These are phyloP conservation scores for Boletus tylopilopsis DNA, from an alignment of 768 basidiomycete genomes.

Conservation along the genomic window DNA sequence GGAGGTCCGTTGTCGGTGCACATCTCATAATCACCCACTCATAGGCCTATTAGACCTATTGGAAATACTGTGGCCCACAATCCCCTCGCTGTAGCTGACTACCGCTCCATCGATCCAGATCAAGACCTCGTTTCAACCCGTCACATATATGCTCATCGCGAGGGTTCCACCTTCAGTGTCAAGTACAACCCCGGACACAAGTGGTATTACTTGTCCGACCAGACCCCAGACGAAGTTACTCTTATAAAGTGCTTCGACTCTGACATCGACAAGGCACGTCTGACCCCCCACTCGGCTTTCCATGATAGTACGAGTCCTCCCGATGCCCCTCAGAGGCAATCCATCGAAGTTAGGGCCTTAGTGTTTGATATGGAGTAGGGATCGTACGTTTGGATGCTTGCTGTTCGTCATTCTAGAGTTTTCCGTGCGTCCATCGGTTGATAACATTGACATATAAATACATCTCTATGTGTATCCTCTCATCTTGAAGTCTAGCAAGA, in stretches of 20 bases:
- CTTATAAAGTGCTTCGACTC: slow-evolving; percentile 47
- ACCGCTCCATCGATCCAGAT: slow-evolving; percentile 33
- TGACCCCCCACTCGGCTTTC: slow-evolving; percentile 45
- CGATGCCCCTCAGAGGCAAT: slow-evolving; percentile 38
- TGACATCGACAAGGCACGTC: slow-evolving; percentile 34
- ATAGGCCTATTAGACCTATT: slow-evolving; percentile 29
- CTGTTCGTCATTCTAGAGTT: not conserved
- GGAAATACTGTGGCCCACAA: slow-evolving; percentile 35
- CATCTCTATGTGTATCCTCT: not conserved
- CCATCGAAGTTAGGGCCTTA: slow-evolving; percentile 41
- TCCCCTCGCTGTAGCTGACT: slow-evolving; percentile 42
- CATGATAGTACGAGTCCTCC: slow-evolving; percentile 31
- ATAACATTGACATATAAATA: not conserved
- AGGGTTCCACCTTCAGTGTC: slow-evolving; percentile 35
- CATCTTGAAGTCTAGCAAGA: not conserved
- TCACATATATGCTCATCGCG: slow-evolving; percentile 33
- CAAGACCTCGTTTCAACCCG: slow-evolving; percentile 37
- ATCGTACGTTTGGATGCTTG: not conserved
- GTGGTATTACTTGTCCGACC: slow-evolving; percentile 39
- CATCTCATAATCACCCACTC: not conserved
- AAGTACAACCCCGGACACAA: slow-evolving; percentile 34
- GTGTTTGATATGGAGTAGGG: slow-evolving; percentile 39
- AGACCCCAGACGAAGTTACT: slow-evolving; percentile 40
- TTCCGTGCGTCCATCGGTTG: too few relatives aligned
- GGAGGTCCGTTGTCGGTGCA: slow-evolving; percentile 28